Evolutionary conservation across 176 grass and related monocot species (phyloP), one percentile per base, ranked within the genome.

Genomic region (Ensete ventricosum): DNA sequence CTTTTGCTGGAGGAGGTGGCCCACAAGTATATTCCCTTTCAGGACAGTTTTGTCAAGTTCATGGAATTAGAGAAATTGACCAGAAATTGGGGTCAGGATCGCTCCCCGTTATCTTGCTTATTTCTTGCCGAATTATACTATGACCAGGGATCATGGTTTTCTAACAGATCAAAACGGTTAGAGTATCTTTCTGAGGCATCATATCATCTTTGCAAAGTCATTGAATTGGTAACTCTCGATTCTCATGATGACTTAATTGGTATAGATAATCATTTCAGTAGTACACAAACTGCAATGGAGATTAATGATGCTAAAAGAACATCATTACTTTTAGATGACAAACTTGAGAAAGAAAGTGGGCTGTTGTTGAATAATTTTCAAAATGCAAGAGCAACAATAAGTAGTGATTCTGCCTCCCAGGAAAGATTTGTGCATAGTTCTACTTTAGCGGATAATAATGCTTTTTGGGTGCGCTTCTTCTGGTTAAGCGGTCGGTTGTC

Each of bases 71-170:
- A 97, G 7, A 97, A 88, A 82, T 77, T 93, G 85, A 93, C 87
- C 77, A 90, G 94, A 81, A 75, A 84, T 5, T 93, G 85, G 90
- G 86, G 83, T 86, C 64, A 85, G 82, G 80, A 87, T 72, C 81
- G 88, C 77, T 90, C 94, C 77, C 77, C 54, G 13, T 52, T 82
- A 43, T 97, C 90, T 72, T 80, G 82, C 77, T 92, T 97, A 88
- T 97, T 92, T 97, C 83, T 97, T 75, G 90, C 88, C 85, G 90
- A 97, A 80, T 43, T 97, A 79, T 97, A 88, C 81, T 88, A 88
- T 85, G 94, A 97, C 82, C 78, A 12, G 60, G 94, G 85, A 80
- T 74, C 87, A 52, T 89, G 81, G 86, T 87, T 82, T 80, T 76
- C 76, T 82, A 87, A 73, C 74, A 85, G 82, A 84, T 82, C 75